A percentile compares a stretch with the other conserved stretches of the same genome.
Conservation (phyloP, 805 yeast species). For the Tanozyma kutaoensis region DNA sequence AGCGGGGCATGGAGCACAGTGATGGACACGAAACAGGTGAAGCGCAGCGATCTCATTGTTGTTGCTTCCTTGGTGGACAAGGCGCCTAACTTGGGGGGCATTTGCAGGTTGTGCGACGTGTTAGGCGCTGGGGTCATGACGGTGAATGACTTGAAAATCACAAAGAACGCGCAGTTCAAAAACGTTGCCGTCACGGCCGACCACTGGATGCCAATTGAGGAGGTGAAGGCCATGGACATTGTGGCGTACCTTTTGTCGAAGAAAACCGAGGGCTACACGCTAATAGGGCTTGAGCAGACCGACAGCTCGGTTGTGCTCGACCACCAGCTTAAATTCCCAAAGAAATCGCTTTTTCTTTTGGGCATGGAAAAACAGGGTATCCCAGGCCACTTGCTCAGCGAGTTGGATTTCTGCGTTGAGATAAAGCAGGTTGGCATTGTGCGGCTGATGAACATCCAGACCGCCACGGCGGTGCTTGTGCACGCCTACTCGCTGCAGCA, state of each 20-base stretch:
- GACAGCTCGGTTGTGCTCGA: constrained; percentile 70
- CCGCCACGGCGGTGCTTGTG: constrained; percentile 90
- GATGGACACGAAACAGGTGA: constrained; percentile 32
- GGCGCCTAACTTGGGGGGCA: constrained; percentile 88
- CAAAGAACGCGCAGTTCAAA: constrained; percentile 57
- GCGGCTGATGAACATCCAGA: constrained; percentile 92
- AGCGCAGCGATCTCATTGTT: constrained; percentile 78
- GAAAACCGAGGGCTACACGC: constrained; percentile 66
- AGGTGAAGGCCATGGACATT: constrained; percentile 50
- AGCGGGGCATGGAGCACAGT: constrained; percentile 77
- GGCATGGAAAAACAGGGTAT: constrained; percentile 89
- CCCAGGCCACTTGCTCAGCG: constrained; percentile 73
- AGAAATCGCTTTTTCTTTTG: constrained; percentile 60
- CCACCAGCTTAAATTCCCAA: constrained; percentile 56
- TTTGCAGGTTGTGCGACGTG: constrained; percentile 85
- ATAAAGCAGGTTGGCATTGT: constrained; percentile 88
- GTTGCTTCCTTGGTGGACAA: constrained; percentile 86
- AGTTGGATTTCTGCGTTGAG: constrained; percentile 77
- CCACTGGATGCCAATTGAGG: constrained; percentile 86
- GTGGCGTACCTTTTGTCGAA: constrained; percentile 42
- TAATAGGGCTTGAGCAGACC: constrained; percentile 88
- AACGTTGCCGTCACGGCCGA: constrained; percentile 92
- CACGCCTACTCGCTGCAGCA: constrained; percentile 76
- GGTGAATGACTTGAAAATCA: constrained; percentile 54
- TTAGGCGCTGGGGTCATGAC: constrained; percentile 80